Evolutionary conservation across 768 basidiomycete genomes (phyloP), one percentile per base, ranked within the genome.

Genomic region (Amanita molliuscula): DNA sequence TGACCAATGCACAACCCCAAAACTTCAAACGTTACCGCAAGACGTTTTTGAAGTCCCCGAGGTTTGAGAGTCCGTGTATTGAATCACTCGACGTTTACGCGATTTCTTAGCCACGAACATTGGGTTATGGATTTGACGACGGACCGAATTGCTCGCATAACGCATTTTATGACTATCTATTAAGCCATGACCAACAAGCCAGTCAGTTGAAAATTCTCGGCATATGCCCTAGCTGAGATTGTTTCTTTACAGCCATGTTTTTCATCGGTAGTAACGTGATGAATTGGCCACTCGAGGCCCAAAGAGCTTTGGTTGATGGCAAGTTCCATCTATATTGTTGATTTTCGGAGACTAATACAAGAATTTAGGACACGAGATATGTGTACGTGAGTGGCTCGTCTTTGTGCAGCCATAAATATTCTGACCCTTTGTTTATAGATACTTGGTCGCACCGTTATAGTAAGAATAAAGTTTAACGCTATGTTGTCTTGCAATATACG

Each of bases 61-160:
- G 66, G 78, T 71, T 41, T 7, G 49, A 47, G 21, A 26, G 18
- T 21, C 25, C 20, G 1, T 29, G 15, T 10, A 26, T 33, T n/a
- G n/a, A 45, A 40, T 42, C 23, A 13, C 23, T 34, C 13, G 48
- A 18, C 11, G 9, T 33, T 43, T 47, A 18, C 26, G 2, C 38
- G 25, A 0, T 23, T 42, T 37, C 7, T 8, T 51, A 78, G 77
- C 79, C 81, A 28, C 58, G 61, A 8, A 78, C 79, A 2, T 62
- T 80, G 15, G 81, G 78, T 1, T 81, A 76, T 41, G 77, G 71
- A 3, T 82, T 82, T 51, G 81, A 82, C 52, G 80, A 82, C 52
- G 81, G 81, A 1, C 81, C 81, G 1, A 79, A 78, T 55, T 82
- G 80, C 56, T 73, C 76, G 3, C 81, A 82, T 53, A 82, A 82